Conservation (phyloP, 345 rosid genomes). For the Aurinia saxatilis region DNA sequence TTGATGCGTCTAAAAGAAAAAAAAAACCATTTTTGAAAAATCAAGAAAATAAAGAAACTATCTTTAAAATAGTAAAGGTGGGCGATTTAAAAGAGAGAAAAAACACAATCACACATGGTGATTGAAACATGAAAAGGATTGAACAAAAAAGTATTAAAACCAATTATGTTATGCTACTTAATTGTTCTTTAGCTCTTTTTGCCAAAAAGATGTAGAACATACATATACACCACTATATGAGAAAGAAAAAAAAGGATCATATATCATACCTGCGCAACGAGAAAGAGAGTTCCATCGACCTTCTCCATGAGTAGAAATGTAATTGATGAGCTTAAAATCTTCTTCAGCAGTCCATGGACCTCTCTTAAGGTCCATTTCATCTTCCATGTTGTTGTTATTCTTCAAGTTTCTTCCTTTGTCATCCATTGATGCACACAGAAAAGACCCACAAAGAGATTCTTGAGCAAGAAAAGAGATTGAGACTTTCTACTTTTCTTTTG, state of each 20-base stretch:
- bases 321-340: conserved; percentile 74
- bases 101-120: conserved; percentile 32
- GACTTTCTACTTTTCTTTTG: neutral
- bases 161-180: conserved; percentile 27
- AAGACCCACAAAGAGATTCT: conserved; percentile 23
- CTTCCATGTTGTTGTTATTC: conserved; percentile 39
- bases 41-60: neutral
- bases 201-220: conserved; percentile 11
- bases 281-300: conserved; percentile 96
- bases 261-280: conserved; percentile 70
- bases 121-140: conserved; percentile 30
- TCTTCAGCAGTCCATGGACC: conserved; percentile 97
- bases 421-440: conserved; percentile 39
- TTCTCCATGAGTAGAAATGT: conserved; percentile 75
- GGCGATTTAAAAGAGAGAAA: neutral
- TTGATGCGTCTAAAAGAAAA: conserved; percentile 11
- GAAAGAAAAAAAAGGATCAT: too few species aligned
- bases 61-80: conserved; percentile 7
- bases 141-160: conserved; percentile 26
- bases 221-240: too few species aligned
- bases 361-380: conserved; percentile 53
- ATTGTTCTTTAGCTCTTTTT: conserved; percentile 24
- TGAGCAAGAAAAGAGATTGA: conserved; percentile 19
- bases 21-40: conserved; percentile 6
- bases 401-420: conserved; percentile 31